Evolutionary conservation across 768 basidiomycete species (phyloP), one percentile per base, ranked within the genome.

Genomic region (Tricholoma hemisulphureum): DNA sequence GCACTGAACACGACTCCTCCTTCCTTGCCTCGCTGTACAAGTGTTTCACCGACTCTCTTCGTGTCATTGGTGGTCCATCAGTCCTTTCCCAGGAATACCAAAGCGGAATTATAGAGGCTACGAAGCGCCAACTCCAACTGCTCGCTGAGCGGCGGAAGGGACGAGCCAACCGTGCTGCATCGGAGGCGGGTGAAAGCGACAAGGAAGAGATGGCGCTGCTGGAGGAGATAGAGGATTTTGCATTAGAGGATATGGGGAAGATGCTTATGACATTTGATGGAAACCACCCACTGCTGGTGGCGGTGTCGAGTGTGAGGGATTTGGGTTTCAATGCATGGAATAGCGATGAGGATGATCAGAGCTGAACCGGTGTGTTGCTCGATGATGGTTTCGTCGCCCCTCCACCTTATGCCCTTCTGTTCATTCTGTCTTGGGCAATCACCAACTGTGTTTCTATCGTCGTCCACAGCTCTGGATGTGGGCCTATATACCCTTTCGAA

Each of bases 161-260:
- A 2, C 80, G 90, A 20, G 69, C 78, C 4, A 70, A 76, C 57
- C 64, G 77, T 16, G 71, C 71, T 13, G 63, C 67, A 45, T 56
- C 55, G 11, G 60, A 61, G 48, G 69, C 66, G 20, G 63, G 59
- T 26, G 74, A 73, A 56, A 71, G 61, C 54, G 88, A 91, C 51
- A 74, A 75, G 57, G 88, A 91, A 60, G 89, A 92, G 61, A 71
- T 89, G 62, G 82, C 81, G 68, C 68, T 91, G 53, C 66, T 89
- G 35, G 89, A 93, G 69, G 90, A 93, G 76, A 86, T 91, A 73
- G 91, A 91, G 68, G 89, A 89, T 56, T 91, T 88, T 65, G 87
- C 85, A 62, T 67, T 91, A 61, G 89, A 91, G 67, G 91, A 91
- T 67, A 90, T 92, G 85, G 80, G 73, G 45, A 87, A 83, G 77